Conservation (phyloP, 495 filamentous ascomycete species). For the Talaromyces liani region DNA sequence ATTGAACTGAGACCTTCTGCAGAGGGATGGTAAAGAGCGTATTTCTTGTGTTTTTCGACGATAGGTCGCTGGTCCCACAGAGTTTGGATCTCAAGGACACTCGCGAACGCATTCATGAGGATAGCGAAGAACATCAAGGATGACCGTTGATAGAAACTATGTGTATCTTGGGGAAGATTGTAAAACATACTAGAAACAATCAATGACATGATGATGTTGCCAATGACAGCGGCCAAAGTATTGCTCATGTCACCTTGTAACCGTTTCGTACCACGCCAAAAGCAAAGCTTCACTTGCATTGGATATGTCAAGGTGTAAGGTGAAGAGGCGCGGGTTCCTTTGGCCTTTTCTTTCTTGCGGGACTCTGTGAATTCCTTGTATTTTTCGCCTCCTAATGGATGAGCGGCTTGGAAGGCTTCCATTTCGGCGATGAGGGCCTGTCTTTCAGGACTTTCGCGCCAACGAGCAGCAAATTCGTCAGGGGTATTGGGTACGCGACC, state of each 20-base stretch:
- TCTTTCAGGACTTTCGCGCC: slow-evolving; percentile 48
- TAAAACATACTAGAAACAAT: slow-evolving; percentile 88
- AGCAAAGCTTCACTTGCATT: slow-evolving; percentile 44
- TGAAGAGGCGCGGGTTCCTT: slow-evolving; percentile 30
- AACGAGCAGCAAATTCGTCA: slow-evolving; percentile 62
- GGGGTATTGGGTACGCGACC: slow-evolving; percentile 59
- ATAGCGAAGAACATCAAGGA: slow-evolving; percentile 91
- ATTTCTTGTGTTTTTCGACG: slow-evolving; percentile 60
- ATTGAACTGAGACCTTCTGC: slow-evolving; percentile 56
- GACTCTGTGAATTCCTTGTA: slow-evolving; percentile 32
- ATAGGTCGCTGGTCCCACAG: slow-evolving; percentile 58
- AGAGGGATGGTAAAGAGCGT: slow-evolving; percentile 61
- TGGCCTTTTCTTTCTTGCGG: slow-evolving; percentile 38
- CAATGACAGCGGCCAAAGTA: slow-evolving; percentile 66
- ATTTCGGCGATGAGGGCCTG: slow-evolving; percentile 46
- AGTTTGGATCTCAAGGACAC: slow-evolving; percentile 65
- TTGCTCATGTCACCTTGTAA: slow-evolving; percentile 70
- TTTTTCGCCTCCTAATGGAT: slow-evolving; percentile 32
- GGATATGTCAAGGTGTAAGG: slow-evolving; percentile 40
- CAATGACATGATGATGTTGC: slow-evolving; percentile 72
- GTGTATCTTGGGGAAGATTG: slow-evolving; percentile 56
- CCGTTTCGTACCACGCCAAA: slow-evolving; percentile 45
- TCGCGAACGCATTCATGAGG: slow-evolving; percentile 81
- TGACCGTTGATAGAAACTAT: slow-evolving; percentile 74
- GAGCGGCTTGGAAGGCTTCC: slow-evolving; percentile 40